These are phyloP conservation scores for Phytophthora boehmeriae DNA, from an alignment of 352 stramenopile species.

Conservation along the genomic window DNA sequence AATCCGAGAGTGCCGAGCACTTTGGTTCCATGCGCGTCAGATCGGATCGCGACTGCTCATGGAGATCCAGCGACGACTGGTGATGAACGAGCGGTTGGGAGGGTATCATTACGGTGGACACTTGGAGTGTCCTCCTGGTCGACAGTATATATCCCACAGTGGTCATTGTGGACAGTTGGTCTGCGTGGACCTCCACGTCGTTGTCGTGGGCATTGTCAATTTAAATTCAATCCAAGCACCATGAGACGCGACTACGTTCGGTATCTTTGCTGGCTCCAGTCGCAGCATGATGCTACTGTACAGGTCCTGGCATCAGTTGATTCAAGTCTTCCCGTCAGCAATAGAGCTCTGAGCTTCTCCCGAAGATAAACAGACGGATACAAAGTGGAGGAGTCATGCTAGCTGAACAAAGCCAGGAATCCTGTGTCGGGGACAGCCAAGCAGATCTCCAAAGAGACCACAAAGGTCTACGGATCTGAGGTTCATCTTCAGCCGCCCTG, in stretches of 20 bases:
- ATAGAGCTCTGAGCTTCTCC: background rate
- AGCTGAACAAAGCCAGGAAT: background rate
- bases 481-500: too few relatives aligned
- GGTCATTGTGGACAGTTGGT: background rate
- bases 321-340: background rate
- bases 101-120: too few relatives aligned
- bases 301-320: background rate
- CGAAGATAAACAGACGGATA: constrained; percentile 24
- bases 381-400: background rate
- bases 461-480: background rate
- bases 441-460: background rate
- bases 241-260: constrained; percentile 5
- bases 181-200: background rate
- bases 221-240: constrained; percentile 16
- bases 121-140: too few relatives aligned
- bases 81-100: constrained; percentile 9
- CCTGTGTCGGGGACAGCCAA: background rate
- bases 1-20: constrained; percentile 12
- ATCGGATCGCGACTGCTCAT: too few relatives aligned
- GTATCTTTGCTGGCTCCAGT: background rate
- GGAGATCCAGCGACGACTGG: too few relatives aligned
- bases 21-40: too few relatives aligned
- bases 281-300: background rate
- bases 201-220: background rate
- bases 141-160: too few relatives aligned